Base-by-base conservation (phyloP, 2,329 filamentous ascomycete genomes). In the Monilinia vaccinii-corymbosi region DNA sequence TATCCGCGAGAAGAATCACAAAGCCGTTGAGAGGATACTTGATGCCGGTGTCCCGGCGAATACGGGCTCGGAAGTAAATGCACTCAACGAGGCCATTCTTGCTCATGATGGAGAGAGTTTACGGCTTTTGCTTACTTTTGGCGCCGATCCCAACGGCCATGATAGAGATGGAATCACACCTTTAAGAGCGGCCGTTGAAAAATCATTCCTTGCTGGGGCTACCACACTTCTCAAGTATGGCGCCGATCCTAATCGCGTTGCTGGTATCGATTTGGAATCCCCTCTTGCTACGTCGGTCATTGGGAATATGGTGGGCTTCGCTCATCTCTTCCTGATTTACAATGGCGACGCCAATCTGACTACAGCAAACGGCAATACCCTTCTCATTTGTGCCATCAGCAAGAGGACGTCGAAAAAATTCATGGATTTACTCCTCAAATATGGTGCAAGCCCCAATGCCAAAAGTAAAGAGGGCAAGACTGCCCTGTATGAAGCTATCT, bases 161-260 rank as follows among this genome's bases (percentile, higher is more conserved):
- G 80, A 83, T 64, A 73, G 71, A 31, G 73, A 78, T 21, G 78
- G 79, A 28, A 67, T 78, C 38, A 81, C 79, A 0, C 81, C 83
- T 2, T 74, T 85, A 2, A 75, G 75, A 56, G 77, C 72, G 18
- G 78, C 77, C 0, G 79, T 78, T 3, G 81, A 80, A 65, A 77
- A 76, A 62, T 77, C 76, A 0, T 83, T 81, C 68, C 69, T 81
- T 45, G 80, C 81, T 25, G 83, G 79, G 3, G 82, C 83, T 0
- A 79, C 79, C 34, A 73, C 81, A 55, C 77, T 88, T 5, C 76
- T 86, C 64, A 85, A 86, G 72, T 87, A 88, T 62, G 83, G 84
- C 13, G 82, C 81, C 18, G 81, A 82, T 68, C 78, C 79, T 11
- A 83, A 83, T 67, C 73, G 81, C 49, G 71, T 75, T 1, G 74